These are phyloP conservation scores for Nymphaea thermarum DNA, from an alignment of 164 flowering plant species.

Conservation along the genomic window DNA sequence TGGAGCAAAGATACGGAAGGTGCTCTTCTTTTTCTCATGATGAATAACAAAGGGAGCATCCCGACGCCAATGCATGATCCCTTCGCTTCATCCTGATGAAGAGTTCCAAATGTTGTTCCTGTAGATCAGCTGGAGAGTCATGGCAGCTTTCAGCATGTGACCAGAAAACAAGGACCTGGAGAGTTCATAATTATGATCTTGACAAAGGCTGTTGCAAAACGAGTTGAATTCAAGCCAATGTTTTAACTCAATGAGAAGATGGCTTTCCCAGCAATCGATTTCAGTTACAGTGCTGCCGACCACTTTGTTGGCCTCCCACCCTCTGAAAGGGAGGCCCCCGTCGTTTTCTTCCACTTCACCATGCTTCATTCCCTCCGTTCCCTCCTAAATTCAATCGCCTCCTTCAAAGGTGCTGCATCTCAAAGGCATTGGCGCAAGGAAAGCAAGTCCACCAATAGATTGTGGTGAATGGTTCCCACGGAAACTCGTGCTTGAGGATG, in stretches of 20 bases:
- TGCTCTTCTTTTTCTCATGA: too few species aligned
- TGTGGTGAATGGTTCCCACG: conserved; percentile 15
- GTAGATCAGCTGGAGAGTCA: too few species aligned
- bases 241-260: conserved; percentile 12
- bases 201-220: too few species aligned
- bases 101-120: too few species aligned
- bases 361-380: conserved; percentile 3
- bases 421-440: conserved; percentile 20
- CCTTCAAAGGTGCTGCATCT: conserved; percentile 31
- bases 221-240: too few species aligned
- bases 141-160: too few species aligned
- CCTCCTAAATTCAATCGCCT: conserved; percentile 14
- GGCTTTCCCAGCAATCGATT: conserved; percentile 2
- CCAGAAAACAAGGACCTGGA: too few species aligned
- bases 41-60: conserved; percentile 1
- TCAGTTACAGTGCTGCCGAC: conserved; percentile 7
- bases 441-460: conserved; percentile 34
- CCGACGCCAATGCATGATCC: too few species aligned
- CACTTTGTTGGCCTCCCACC: neutral
- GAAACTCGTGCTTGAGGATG: conserved; percentile 21
- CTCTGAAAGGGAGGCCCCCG: neutral
- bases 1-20: too few species aligned
- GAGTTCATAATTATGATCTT: too few species aligned
- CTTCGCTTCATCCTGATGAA: too few species aligned
- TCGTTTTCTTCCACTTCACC: conserved; percentile 3